Evolutionary conservation across 257 asterid species (phyloP).

Genomic region (Asclepias syriaca): DNA sequence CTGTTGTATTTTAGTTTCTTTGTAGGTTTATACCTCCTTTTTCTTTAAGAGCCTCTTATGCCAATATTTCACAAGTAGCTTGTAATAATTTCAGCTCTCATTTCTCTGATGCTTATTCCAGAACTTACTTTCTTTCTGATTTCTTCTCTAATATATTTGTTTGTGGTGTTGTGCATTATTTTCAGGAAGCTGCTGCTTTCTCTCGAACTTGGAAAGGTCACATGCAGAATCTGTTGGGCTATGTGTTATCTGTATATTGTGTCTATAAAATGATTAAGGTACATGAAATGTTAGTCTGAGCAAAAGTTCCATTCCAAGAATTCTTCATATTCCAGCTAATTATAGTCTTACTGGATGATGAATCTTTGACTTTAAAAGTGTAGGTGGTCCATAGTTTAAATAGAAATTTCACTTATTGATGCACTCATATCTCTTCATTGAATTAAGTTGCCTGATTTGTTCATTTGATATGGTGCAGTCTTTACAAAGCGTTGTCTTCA

Average conservation of each 20-base stretch:
- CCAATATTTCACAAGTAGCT: not conserved
- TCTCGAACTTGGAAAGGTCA: conserved; percentile 99
- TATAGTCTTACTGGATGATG: not conserved
- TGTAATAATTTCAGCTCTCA: conserved; percentile 2
- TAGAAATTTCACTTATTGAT: not conserved
- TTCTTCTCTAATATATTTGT: not conserved
- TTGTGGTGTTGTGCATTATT: conserved; percentile 24
- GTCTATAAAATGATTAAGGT: conserved; percentile 97
- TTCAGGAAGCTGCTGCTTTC: conserved; percentile 98
- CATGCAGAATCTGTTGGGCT: conserved; percentile 96
- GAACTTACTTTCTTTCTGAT: not conserved
- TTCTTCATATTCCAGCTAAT: not conserved
- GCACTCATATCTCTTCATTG: not conserved
- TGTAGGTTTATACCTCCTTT: not conserved
- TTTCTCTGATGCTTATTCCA: not conserved
- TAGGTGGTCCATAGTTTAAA: not conserved
- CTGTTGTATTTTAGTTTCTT: not conserved
- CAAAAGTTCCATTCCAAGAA: not conserved
- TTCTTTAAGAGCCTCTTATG: not conserved
- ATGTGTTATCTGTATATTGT: conserved; percentile 88
- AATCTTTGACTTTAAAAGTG: not conserved
- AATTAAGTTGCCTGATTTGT: conserved; percentile 11
- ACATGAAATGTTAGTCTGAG: conserved; percentile 1
- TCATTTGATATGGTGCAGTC: conserved; percentile 58
- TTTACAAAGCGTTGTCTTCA: conserved; percentile 92